Evolutionary conservation across 495 filamentous ascomycete species (phyloP).

Genomic region (Xylaria curta): DNA sequence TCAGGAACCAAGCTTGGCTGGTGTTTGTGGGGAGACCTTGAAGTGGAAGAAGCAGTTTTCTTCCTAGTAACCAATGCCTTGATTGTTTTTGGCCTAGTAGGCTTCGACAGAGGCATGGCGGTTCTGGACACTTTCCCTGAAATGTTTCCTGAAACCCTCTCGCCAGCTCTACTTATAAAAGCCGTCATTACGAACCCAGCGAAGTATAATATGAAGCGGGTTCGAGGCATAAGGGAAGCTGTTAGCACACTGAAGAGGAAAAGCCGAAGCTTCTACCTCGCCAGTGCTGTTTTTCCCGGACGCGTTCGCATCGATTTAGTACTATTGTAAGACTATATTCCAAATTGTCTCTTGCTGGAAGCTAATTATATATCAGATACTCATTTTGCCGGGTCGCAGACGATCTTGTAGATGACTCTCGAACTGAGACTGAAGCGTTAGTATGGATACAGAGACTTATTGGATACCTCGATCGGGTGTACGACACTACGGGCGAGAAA

Average conservation of each 20-base stretch:
- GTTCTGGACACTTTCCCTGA: conserved; percentile 61
- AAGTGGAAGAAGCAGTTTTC: conserved; percentile 73
- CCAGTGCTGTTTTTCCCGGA: conserved; percentile 67
- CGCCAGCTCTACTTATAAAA: conserved; percentile 51
- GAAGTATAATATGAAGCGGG: conserved; percentile 57
- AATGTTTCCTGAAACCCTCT: conserved; percentile 53
- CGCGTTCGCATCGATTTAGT: conserved; percentile 69
- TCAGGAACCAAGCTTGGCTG: conserved; percentile 64
- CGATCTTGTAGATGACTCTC: conserved; percentile 68
- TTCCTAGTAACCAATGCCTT: conserved; percentile 69
- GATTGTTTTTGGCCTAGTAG: conserved; percentile 68
- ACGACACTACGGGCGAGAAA: conserved; percentile 26
- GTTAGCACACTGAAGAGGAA: conserved; percentile 59
- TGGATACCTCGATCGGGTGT: conserved; percentile 54
- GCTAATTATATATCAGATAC: conserved; percentile 53
- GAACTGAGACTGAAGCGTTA: conserved; percentile 49
- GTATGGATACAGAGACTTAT: conserved; percentile 60
- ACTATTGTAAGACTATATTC: conserved; percentile 52
- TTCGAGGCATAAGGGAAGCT: conserved; percentile 62
- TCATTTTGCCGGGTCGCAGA: conserved; percentile 75
- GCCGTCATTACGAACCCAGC: conserved; percentile 51
- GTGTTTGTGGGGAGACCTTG: conserved; percentile 65
- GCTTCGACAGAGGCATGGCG: conserved; percentile 67
- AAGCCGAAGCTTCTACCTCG: conserved; percentile 73
- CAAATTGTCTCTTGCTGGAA: conserved; percentile 7